A percentile compares a stretch with the other conserved stretches of the same genome.
phyloP scores from a whole-genome alignment of 2,329 filamentous ascomycete species.

The Emergomyces pasteurianus region DNA sequence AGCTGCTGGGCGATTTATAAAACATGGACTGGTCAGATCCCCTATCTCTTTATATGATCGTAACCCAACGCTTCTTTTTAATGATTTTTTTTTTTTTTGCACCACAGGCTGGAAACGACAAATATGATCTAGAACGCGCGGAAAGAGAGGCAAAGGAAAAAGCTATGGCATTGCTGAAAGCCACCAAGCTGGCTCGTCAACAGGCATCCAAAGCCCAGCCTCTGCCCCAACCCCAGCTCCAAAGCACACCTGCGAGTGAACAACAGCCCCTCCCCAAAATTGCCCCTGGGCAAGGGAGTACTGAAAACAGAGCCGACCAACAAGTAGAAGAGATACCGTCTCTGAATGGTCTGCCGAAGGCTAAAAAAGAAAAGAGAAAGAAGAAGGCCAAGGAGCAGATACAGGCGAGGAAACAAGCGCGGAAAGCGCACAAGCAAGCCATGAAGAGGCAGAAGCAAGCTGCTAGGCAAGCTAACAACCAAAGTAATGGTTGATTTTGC shows the following conservation, averaged over 20 bases:
- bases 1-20: conserved; percentile 71
- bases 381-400: conserved; percentile 17
- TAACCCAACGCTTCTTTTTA: conserved; percentile 6
- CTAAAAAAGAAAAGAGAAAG: conserved; percentile 17
- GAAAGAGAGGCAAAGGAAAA: conserved; percentile 40
- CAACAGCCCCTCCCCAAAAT: not conserved
- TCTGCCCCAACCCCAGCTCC: conserved; percentile 11
- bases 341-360: not conserved
- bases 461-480: conserved; percentile 19
- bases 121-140: conserved; percentile 39
- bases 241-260: not conserved
- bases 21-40: conserved; percentile 56
- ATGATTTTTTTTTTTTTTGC: not conserved
- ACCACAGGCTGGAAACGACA: conserved; percentile 36
- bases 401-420: conserved; percentile 18
- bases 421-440: conserved; percentile 16
- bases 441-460: conserved; percentile 32
- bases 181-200: conserved; percentile 32
- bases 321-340: not conserved
- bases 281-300: not conserved
- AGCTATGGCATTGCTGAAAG: conserved; percentile 38
- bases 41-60: not conserved
- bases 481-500: not conserved
- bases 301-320: not conserved
- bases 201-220: conserved; percentile 11